Evolutionary conservation across 306 rosid genomes (phyloP).

Genomic region (Cicer yamashitae): DNA sequence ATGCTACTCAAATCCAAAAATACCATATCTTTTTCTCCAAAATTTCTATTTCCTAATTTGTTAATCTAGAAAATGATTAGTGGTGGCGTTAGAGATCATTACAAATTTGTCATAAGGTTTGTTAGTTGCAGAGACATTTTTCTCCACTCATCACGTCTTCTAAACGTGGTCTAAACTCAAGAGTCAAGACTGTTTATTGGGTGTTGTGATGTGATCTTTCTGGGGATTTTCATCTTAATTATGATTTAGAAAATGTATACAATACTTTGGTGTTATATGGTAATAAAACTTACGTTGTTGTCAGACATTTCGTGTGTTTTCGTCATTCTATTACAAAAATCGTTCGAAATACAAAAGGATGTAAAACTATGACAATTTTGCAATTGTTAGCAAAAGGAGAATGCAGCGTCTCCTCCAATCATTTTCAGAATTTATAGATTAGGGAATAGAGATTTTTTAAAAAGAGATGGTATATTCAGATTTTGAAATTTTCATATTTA

Average conservation of each 20-base stretch:
- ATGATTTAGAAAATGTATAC: neutral
- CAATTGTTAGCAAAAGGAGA: neutral
- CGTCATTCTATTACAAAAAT: neutral
- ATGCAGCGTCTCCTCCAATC: no score
- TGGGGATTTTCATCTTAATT: neutral
- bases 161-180: neutral
- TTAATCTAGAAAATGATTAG: no score
- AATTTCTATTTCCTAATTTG: no score
- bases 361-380: neutral
- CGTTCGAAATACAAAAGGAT: neutral
- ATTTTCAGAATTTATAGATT: no score
- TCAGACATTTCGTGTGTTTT: neutral
- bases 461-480: no score
- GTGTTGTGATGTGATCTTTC: neutral
- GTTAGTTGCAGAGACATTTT: neutral
- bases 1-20: no score
- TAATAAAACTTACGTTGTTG: neutral
- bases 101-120: neutral
- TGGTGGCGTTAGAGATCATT: no score
- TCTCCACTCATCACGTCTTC: neutral
- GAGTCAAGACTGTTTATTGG: neutral
- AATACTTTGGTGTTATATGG: slow-evolving; percentile 6
- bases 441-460: no score
- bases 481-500: no score
- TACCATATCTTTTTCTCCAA: no score